These are phyloP conservation scores for Nepenthes mirabilis DNA, from an alignment of 148 eudicot genomes.

Conservation along the genomic window DNA sequence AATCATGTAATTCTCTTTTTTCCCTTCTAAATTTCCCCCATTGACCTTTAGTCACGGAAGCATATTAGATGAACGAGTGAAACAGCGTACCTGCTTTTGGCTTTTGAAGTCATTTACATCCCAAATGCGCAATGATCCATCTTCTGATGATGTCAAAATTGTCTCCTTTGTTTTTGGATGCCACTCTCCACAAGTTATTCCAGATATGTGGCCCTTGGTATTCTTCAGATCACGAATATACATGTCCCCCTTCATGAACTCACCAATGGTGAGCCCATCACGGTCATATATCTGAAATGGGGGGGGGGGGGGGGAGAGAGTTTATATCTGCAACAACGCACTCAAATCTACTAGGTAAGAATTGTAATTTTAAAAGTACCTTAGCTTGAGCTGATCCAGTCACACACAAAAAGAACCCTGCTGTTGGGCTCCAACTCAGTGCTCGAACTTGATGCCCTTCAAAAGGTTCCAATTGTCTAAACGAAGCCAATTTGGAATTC, in stretches of 20 bases:
- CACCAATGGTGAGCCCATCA: conserved; percentile 94
- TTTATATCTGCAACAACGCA: not conserved
- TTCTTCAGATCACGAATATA: conserved; percentile 97
- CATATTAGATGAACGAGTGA: not conserved
- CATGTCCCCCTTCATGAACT: conserved; percentile 95
- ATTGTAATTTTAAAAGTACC: conserved; percentile 24
- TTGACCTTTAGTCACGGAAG: too few relatives aligned
- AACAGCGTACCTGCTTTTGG: conserved; percentile 73
- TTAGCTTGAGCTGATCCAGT: conserved; percentile 97
- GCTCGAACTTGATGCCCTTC: conserved; percentile 97
- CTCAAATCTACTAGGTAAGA: not conserved
- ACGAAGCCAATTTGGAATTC: conserved; percentile 83
- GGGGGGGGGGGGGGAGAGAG: not conserved
- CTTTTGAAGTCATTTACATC: conserved; percentile 93
- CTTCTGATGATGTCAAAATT: conserved; percentile 87
- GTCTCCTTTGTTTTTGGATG: conserved; percentile 80
- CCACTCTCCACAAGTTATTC: conserved; percentile 98
- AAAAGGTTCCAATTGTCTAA: conserved; percentile 93
- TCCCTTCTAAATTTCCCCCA: too few relatives aligned
- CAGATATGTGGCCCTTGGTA: conserved; percentile 95
- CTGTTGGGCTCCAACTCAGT: conserved; percentile 90
- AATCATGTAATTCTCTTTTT: too few relatives aligned
- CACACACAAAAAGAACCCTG: conserved; percentile 83
- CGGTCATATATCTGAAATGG: conserved; percentile 73
- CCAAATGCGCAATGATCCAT: conserved; percentile 96